Evolutionary conservation across 805 yeast genomes (phyloP), one percentile per base, ranked within the genome.

Genomic region (Myxozyma kluyveri): DNA sequence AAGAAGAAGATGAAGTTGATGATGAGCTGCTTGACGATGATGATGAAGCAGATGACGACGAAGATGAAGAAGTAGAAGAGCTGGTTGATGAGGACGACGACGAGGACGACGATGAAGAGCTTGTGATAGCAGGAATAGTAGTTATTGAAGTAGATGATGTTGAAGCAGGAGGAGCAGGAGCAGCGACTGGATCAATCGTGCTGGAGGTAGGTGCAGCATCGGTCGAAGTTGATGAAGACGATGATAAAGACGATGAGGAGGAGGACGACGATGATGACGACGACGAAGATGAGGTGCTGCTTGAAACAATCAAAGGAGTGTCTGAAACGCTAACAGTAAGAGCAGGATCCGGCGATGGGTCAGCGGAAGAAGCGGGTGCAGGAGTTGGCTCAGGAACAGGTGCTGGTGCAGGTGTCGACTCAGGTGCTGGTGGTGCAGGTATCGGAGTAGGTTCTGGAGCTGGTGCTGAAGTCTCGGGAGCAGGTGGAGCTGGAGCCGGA

Each of bases 31-130:
- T 46, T 19, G 62, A 42, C 12, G 59, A 33, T 17, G 41, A 35
- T 2, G 50, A 32, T 17, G 50, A 22, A 19, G 32, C n/a, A 31
- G 48, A 21, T 19, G 52, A 12, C 38, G 40, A 27, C 7, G 41
- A 21, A 23, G 50, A n/a, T 2, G 62, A 35, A 31, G 69, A 46
- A 42, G 60, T 27, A 24, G 68, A 46, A 24, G 68, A 35, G 18
- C 66, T 52, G 39, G 67, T 55, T 29, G 68, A 59, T 43, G 39
- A 39, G 17, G 22, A 19, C 3, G 54, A n/a, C 17, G 45, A 23
- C 31, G 35, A 9, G 17, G 54, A 19, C 18, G 33, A 17, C 22
- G 18, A n/a, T 9, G 46, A 5, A 10, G 46, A n/a, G 24, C 45
- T 23, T 12, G 35, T 39, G 26, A 24, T 24, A n/a, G 7, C 3